Conservation (phyloP, 2,329 filamentous ascomycete genomes). For the Cytospora mali region DNA sequence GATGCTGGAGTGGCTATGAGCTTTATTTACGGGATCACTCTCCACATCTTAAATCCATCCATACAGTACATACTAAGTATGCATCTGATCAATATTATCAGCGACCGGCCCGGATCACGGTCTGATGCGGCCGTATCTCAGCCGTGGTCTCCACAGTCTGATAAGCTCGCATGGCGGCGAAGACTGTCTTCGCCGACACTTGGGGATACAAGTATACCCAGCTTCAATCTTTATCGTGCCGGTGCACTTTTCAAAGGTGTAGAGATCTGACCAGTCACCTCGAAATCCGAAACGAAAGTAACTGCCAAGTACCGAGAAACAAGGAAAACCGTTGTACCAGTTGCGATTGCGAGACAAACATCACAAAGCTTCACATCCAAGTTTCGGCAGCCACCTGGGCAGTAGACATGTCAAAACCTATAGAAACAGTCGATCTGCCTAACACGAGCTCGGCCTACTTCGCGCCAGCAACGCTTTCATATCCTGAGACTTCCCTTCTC, state of each 20-base stretch:
- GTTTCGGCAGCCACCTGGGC: no score
- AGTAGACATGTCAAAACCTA: neutral
- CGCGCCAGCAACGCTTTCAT: conserved; percentile 31
- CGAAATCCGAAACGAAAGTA: no score
- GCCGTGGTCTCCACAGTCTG: neutral
- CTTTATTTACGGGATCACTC: neutral
- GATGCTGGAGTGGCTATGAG: neutral
- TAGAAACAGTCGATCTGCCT: conserved; percentile 26
- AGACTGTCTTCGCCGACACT: no score
- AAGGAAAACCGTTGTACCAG: no score
- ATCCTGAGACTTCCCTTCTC: conserved; percentile 2
- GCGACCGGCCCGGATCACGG: neutral
- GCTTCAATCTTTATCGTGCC: no score
- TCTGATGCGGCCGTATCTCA: no score
- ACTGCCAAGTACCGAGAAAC: no score
- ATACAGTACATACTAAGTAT: neutral
- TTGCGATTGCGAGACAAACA: no score
- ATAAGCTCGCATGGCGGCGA: neutral
- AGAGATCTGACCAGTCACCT: no score
- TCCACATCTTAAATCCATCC: neutral
- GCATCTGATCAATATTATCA: neutral
- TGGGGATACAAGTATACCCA: neutral
- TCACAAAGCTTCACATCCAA: no score
- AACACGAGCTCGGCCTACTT: conserved; percentile 30
- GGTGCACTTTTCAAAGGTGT: no score